A percentile compares a stretch with the other conserved stretches of the same genome.
Conservation (phyloP, 2,329 filamentous ascomycete genomes). For the Drechslerella dactyloides region DNA sequence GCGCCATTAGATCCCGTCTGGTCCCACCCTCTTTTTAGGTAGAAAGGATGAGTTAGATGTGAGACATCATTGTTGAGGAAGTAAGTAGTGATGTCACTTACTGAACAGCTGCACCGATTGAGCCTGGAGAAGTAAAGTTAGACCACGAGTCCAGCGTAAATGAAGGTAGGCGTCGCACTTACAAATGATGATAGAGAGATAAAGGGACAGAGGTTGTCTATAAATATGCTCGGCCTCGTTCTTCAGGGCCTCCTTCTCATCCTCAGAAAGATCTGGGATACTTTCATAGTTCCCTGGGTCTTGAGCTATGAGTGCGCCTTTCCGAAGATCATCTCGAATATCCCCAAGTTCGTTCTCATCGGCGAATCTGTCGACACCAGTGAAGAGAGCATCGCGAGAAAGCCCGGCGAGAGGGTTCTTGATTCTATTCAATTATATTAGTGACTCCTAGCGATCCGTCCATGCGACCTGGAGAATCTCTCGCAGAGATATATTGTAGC, state of each 20-base stretch:
- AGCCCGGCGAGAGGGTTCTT: slow-evolving; percentile 67
- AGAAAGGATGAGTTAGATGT: slow-evolving; percentile 8
- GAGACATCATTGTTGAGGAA: slow-evolving; percentile 51
- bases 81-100: slow-evolving; percentile 23
- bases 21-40: slow-evolving; percentile 65
- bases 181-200: slow-evolving; percentile 71
- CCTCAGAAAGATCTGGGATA: slow-evolving; percentile 67
- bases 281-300: slow-evolving; percentile 69
- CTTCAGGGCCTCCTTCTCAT: slow-evolving; percentile 67
- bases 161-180: neutral
- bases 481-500: neutral
- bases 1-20: slow-evolving; percentile 69
- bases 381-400: slow-evolving; percentile 62
- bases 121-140: slow-evolving; percentile 56
- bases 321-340: slow-evolving; percentile 67
- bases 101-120: slow-evolving; percentile 73
- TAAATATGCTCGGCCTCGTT: slow-evolving; percentile 73
- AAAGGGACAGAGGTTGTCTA: slow-evolving; percentile 68
- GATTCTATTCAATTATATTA: slow-evolving; percentile 59
- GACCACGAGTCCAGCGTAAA: neutral
- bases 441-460: neutral
- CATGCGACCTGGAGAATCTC: slow-evolving; percentile 10
- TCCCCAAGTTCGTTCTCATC: slow-evolving; percentile 66
- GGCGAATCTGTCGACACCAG: slow-evolving; percentile 69
- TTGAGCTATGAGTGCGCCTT: slow-evolving; percentile 76